Evolutionary conservation across 2,329 filamentous ascomycete species (phyloP).

Genomic region (Purpureocillium lavendulum): DNA sequence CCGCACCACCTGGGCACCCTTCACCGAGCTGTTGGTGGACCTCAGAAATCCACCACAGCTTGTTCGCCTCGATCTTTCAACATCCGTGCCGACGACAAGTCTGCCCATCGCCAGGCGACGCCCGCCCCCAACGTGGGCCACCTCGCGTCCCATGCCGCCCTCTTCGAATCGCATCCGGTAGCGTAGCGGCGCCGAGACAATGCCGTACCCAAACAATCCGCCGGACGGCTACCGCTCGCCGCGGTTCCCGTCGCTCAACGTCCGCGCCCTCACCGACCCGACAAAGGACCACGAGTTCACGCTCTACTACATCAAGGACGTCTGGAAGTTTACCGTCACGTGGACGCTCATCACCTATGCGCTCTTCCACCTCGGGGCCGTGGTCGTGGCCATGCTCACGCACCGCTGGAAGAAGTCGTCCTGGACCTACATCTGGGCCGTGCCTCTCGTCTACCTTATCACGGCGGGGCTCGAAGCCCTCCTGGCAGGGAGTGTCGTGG

Average conservation of each 20-base stretch:
- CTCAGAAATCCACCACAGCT: too few species aligned
- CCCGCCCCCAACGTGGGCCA: too few species aligned
- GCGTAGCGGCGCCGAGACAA: not conserved
- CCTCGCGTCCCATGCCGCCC: too few species aligned
- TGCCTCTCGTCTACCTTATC: slow-evolving; percentile 62
- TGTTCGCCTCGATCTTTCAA: too few species aligned
- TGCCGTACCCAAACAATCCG: slow-evolving; percentile 15
- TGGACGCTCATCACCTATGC: slow-evolving; percentile 81
- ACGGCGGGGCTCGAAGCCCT: slow-evolving; percentile 70
- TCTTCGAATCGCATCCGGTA: too few species aligned
- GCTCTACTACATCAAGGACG: slow-evolving; percentile 67
- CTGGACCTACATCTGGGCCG: slow-evolving; percentile 60
- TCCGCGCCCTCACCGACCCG: slow-evolving; percentile 46
- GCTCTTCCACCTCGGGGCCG: slow-evolving; percentile 64
- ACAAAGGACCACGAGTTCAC: slow-evolving; percentile 37
- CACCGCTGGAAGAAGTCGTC: slow-evolving; percentile 52
- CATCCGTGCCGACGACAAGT: too few species aligned
- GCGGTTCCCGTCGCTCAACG: slow-evolving; percentile 74
- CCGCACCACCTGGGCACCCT: too few species aligned
- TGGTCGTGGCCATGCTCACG: slow-evolving; percentile 62
- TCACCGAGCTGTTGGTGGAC: too few species aligned
- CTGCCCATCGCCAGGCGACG: too few species aligned
- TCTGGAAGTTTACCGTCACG: slow-evolving; percentile 79
- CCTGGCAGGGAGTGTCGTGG: slow-evolving; percentile 73
- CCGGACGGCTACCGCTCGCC: slow-evolving; percentile 55